Percentiles rank a stretch among this genome's conserved stretches.
Conservation (phyloP, 169 alveolate genomes). For the Eimeria maxima region DNA sequence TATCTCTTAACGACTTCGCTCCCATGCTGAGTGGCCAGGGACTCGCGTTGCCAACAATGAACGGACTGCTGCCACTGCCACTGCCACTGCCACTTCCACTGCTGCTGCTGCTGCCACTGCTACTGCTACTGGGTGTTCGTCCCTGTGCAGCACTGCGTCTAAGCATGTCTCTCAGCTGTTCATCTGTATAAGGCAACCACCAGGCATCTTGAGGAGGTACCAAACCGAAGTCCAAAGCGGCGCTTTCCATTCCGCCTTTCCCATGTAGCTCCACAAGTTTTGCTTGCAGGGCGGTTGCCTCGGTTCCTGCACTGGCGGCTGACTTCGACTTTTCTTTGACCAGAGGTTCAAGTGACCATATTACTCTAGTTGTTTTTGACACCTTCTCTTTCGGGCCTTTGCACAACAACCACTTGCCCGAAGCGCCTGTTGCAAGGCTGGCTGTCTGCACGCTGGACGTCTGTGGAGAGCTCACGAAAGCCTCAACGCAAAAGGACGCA, state of each 20-base stretch:
- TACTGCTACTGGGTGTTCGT: background rate
- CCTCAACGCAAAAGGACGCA: background rate
- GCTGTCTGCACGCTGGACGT: background rate
- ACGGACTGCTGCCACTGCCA: background rate
- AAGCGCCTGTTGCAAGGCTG: background rate
- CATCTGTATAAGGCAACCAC: background rate
- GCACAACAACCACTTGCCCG: conserved; percentile 2
- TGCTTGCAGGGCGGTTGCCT: background rate
- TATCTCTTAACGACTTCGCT: background rate
- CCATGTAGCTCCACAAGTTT: background rate
- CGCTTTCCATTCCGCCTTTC: background rate
- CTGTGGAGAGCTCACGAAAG: background rate
- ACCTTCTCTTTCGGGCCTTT: background rate
- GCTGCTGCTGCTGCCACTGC: conserved; percentile 2
- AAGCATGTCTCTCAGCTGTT: background rate
- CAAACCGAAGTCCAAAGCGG: background rate
- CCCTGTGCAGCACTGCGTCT: background rate
- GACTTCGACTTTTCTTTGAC: background rate
- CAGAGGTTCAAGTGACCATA: background rate
- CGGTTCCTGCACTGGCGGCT: background rate
- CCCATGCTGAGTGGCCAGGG: background rate
- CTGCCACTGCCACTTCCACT: background rate
- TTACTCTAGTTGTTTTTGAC: background rate
- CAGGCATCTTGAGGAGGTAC: background rate
- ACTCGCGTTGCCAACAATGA: background rate